Evolutionary conservation across 345 rosid genomes (phyloP).

Genomic region (Litchi chinensis): DNA sequence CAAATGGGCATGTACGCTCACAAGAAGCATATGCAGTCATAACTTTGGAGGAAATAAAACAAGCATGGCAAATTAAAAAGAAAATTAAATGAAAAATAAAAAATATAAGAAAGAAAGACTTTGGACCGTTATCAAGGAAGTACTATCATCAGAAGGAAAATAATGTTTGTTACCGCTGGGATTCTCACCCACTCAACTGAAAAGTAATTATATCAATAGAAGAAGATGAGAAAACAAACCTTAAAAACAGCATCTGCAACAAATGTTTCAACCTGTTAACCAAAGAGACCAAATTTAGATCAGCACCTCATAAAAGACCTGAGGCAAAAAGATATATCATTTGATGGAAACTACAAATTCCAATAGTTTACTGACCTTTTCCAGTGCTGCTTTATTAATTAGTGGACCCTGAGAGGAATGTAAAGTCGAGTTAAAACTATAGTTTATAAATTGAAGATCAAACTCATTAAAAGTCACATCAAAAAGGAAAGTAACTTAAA

Average conservation of each 20-base stretch:
- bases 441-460: slow-evolving; percentile 13
- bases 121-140: background rate
- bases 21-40: background rate
- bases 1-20: background rate
- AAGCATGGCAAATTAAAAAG: background rate
- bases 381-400: slow-evolving; percentile 87
- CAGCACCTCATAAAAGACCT: slow-evolving; percentile 3
- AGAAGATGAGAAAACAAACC: slow-evolving; percentile 49
- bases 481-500: background rate
- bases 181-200: background rate
- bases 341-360: slow-evolving; percentile 14
- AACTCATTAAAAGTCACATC: background rate
- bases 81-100: too few relatives aligned
- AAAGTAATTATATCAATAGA: background rate
- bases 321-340: slow-evolving; percentile 12
- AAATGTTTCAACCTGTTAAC: slow-evolving; percentile 77
- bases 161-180: background rate
- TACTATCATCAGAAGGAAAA: background rate
- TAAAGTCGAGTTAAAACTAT: slow-evolving; percentile 14
- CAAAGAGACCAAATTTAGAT: slow-evolving; percentile 24
- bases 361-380: slow-evolving; percentile 59
- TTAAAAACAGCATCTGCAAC: slow-evolving; percentile 84
- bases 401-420: slow-evolving; percentile 78
- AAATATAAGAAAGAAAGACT: background rate
- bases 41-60: background rate